Base-by-base conservation (phyloP, 257 asterid genomes). In the Solanum bulbocastanum region DNA sequence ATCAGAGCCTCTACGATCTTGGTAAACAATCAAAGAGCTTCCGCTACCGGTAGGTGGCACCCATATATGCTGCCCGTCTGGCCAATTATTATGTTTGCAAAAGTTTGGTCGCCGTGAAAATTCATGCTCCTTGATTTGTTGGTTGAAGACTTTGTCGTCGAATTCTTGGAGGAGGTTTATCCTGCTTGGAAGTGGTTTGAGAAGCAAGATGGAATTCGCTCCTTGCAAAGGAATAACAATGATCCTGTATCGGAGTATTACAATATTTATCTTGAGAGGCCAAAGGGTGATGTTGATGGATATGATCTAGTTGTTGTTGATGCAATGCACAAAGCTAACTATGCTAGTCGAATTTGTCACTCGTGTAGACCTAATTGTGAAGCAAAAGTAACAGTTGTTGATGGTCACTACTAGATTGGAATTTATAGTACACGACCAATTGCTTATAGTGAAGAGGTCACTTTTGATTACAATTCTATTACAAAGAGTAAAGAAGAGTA, bases 201-300 rank as follows among this genome's bases (percentile, higher is more conserved):
- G 91, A 97, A 97, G 89, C 99, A 97, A 94, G 99, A 97, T 87
- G 99, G 99, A 76, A 97, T 97, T 87, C 98, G 98, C 83, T 92
- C 98, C 89, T 90, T 97, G 93, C 99, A 97, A 90, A 96, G 94
- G 91, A 96, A 96, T 89, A 94, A 90, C 88, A 94, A 95, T 52
- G 99, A 97, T 89, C 98, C 99, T 74, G 99, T 96, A 87, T 98
- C 99, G 33, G 99, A 97, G 91, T 97, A 96, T 89, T 97, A 97
- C 91, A 97, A 97, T 93, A 97, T 97, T 89, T 92, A 94, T 93
- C 96, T 97, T 60, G 99, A 97, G 93, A 93, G 99, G 94, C 99
- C 99, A 15, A 97, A 97, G 99, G 99, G 99, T 89, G 99, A 97
- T 93, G 99, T 98, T 87, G 99, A 96, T 93, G 99, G 99, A 71